Evolutionary conservation across 2,329 filamentous ascomycete species (phyloP).

Genomic region (Colletotrichum truncatum): DNA sequence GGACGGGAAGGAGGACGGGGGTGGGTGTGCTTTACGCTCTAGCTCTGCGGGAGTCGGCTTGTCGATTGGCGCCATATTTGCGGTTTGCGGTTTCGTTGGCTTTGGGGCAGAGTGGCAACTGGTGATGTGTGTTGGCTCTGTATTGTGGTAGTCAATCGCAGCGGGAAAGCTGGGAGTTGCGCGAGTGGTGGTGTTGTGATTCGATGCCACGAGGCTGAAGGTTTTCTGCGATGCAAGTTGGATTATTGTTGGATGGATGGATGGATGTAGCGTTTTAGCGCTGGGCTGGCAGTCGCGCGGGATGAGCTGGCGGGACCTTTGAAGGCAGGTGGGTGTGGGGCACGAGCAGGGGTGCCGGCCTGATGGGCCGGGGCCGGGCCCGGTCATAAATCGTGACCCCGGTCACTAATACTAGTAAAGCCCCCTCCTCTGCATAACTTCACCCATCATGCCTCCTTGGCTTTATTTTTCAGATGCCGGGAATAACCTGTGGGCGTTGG

Average conservation of each 20-base stretch:
- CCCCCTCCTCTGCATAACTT: constrained; percentile 21
- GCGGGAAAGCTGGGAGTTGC: background rate
- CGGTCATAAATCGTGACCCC: background rate
- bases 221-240: too few relatives aligned
- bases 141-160: too few relatives aligned
- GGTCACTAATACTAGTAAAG: background rate
- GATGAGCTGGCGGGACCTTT: constrained; percentile 19
- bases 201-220: constrained; percentile 13
- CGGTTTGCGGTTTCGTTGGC: background rate
- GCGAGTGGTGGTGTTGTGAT: background rate
- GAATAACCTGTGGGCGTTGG: background rate
- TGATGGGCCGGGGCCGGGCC: constrained; percentile 1
- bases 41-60: constrained; percentile 46
- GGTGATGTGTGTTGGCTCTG: too few relatives aligned
- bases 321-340: constrained; percentile 15
- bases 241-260: too few relatives aligned
- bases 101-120: too few relatives aligned
- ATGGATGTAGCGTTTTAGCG: background rate
- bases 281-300: background rate
- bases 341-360: background rate
- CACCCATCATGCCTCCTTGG: background rate
- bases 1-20: background rate
- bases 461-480: background rate
- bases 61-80: constrained; percentile 52
- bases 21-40: constrained; percentile 44